A percentile compares a stretch with the other conserved stretches of the same genome.
phyloP scores from a whole-genome alignment of 371 early-diverging fungal species.

The Coemansia sp. region DNA sequence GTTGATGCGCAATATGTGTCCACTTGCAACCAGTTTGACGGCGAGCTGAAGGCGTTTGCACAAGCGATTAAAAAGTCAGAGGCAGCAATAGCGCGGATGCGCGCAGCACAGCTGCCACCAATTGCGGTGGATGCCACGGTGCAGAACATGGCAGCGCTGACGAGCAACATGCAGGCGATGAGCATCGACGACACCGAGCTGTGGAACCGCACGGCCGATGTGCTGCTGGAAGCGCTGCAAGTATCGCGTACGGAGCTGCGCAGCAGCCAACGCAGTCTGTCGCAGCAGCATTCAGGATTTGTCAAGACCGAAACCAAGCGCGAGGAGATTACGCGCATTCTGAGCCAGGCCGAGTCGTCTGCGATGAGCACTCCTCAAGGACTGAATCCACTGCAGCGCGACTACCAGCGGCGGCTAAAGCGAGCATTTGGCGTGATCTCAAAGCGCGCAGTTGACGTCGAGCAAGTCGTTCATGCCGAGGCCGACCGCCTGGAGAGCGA shows the following conservation, averaged over 20 bases:
- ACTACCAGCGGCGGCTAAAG: conserved; percentile 32
- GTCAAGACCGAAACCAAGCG: conserved; percentile 40
- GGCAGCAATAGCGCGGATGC: conserved; percentile 23
- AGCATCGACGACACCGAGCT: conserved; percentile 36
- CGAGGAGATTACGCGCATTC: conserved; percentile 34
- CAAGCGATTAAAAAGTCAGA: conserved; percentile 21
- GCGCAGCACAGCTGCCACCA: conserved; percentile 31
- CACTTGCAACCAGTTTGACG: conserved; percentile 41
- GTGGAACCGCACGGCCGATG: conserved; percentile 38
- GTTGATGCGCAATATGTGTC: conserved; percentile 36
- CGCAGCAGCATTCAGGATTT: conserved; percentile 17
- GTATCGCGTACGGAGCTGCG: conserved; percentile 41
- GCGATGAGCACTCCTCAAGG: conserved; percentile 14
- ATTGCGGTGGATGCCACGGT: conserved; percentile 31
- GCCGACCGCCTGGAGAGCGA: conserved; percentile 13
- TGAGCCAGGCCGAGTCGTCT: conserved; percentile 14
- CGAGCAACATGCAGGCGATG: conserved; percentile 16
- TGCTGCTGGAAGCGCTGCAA: conserved; percentile 36
- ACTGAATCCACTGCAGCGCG: conserved; percentile 41
- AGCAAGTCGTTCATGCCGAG: conserved; percentile 26
- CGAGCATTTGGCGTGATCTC: conserved; percentile 8
- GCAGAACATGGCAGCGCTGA: conserved; percentile 15
- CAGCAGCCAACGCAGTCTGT: conserved; percentile 28
- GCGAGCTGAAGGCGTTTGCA: conserved; percentile 32
- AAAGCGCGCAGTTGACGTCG: conserved; percentile 17